These are phyloP conservation scores for Fragaria vesca DNA, from an alignment of 306 rosid genomes.

Conservation along the genomic window DNA sequence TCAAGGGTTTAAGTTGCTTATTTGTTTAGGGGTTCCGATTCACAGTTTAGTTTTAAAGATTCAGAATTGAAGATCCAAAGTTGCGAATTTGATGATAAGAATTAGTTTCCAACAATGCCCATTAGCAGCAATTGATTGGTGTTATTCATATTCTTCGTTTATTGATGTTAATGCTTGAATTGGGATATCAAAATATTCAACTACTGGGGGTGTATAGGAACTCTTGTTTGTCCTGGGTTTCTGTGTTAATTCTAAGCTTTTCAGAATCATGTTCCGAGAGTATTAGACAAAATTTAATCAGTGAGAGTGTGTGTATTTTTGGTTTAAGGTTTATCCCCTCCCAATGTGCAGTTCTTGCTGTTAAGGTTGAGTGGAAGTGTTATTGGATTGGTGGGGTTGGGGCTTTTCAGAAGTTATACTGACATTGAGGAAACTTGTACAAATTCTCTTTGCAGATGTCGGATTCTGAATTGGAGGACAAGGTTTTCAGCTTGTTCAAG, in stretches of 20 bases:
- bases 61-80: background rate
- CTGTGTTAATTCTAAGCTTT: background rate
- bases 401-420: background rate
- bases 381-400: background rate
- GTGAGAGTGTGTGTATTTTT: background rate
- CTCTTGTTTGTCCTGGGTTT: background rate
- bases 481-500: conserved; percentile 37
- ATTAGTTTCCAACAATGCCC: background rate
- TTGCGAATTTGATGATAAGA: background rate
- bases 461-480: conserved; percentile 30
- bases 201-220: background rate
- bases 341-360: background rate
- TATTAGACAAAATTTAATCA: background rate
- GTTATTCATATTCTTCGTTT: background rate
- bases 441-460: conserved; percentile 1
- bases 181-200: background rate
- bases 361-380: background rate
- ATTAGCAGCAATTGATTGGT: background rate
- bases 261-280: background rate
- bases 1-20: background rate
- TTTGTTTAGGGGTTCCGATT: background rate
- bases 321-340: background rate
- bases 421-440: background rate
- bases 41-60: no score
- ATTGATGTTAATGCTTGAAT: no score